These are phyloP conservation scores for Exserohilum turcica DNA, from an alignment of 2,329 filamentous ascomycete genomes.

Conservation along the genomic window DNA sequence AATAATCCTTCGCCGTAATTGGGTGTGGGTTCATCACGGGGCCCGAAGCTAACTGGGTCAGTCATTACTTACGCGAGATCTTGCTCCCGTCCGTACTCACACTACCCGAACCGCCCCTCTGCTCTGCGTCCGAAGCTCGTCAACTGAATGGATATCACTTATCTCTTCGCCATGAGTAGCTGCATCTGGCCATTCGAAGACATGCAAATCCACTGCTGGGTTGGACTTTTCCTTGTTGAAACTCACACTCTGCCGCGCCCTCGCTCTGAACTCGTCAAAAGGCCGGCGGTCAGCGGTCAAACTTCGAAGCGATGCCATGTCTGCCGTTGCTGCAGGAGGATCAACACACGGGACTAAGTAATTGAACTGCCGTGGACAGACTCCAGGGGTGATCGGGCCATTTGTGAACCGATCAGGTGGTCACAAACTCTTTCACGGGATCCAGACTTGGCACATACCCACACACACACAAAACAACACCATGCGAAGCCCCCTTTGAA, in stretches of 20 bases:
- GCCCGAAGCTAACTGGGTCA: conserved; percentile 31
- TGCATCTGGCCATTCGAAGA: conserved; percentile 29
- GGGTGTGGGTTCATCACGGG: conserved; percentile 23
- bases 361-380: neutral
- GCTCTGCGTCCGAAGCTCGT: conserved; percentile 12
- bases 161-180: conserved; percentile 14
- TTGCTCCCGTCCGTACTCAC: conserved; percentile 12
- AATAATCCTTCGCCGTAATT: conserved; percentile 10
- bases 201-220: conserved; percentile 10
- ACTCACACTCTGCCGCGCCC: neutral
- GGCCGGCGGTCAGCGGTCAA: conserved; percentile 20
- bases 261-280: conserved; percentile 15
- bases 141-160: conserved; percentile 2
- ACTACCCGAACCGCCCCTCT: conserved; percentile 23
- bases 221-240: neutral
- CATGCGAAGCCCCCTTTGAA: neutral
- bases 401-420: neutral
- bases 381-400: neutral
- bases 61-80: neutral
- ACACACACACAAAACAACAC: too few species aligned
- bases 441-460: neutral
- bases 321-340: neutral
- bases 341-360: neutral
- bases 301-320: conserved; percentile 19
- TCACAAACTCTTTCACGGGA: neutral